phyloP scores from a whole-genome alignment of 1,284 basidiomycete species.

The Salmacisia buchloeana region DNA sequence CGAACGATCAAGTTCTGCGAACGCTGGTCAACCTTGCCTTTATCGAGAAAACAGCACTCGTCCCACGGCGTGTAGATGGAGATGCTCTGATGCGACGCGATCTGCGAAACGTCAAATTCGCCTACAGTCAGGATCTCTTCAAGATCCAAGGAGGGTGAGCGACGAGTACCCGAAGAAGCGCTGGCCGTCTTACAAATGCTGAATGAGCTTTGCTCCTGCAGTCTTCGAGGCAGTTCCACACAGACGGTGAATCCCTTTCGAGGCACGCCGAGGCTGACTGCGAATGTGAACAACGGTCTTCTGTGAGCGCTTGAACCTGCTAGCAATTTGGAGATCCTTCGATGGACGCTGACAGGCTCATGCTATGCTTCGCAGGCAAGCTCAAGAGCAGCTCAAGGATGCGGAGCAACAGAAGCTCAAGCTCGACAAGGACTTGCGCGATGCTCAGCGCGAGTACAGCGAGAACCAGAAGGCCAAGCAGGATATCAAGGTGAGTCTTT shows the following conservation, averaged over 20 bases:
- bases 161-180: neutral
- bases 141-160: constrained; percentile 30
- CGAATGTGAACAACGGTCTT: constrained; percentile 37
- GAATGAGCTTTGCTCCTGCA: neutral
- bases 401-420: constrained; percentile 12
- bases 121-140: constrained; percentile 44
- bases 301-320: constrained; percentile 16
- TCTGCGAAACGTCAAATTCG: constrained; percentile 40
- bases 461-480: constrained; percentile 15
- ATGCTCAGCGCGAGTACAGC: constrained; percentile 13
- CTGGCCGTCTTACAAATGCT: neutral
- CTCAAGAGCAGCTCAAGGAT: constrained; percentile 12
- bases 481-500: constrained; percentile 1
- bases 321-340: neutral
- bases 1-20: constrained; percentile 9
- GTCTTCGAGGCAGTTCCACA: constrained; percentile 19
- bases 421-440: constrained; percentile 10
- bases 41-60: constrained; percentile 71
- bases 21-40: constrained; percentile 49
- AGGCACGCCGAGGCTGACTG: constrained; percentile 47
- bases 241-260: constrained; percentile 46
- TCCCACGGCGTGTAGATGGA: constrained; percentile 47
- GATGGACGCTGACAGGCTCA: neutral
- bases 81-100: constrained; percentile 44
- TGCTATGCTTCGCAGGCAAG: constrained; percentile 16